Conservation (phyloP, 2,329 filamentous ascomycete genomes). For the Calonectria crousiana region DNA sequence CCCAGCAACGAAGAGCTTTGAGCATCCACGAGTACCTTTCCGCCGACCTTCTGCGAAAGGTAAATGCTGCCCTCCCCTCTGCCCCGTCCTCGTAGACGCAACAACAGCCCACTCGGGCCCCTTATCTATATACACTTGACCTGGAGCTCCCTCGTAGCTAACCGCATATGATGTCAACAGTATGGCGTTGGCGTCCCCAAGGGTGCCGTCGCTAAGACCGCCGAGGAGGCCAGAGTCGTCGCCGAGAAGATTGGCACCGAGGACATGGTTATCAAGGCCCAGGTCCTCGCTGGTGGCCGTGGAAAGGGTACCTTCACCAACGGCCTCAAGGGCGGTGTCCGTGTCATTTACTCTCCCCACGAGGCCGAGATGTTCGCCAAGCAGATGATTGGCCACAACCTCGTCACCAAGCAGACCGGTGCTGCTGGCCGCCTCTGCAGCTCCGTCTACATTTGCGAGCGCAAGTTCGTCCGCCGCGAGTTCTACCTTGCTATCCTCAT, state of each 20-base stretch:
- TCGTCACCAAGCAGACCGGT: slow-evolving; percentile 99
- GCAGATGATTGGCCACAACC: slow-evolving; percentile 99
- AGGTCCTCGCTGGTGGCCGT: slow-evolving; percentile 96
- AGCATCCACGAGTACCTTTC: slow-evolving; percentile 99
- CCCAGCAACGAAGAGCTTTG: slow-evolving; percentile 87
- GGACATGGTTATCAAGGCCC: slow-evolving; percentile 99
- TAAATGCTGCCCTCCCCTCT: slow-evolving; percentile 50
- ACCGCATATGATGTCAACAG: slow-evolving; percentile 59
- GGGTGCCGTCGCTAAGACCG: slow-evolving; percentile 85
- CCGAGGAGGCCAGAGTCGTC: slow-evolving; percentile 90
- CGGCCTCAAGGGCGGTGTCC: slow-evolving; percentile 97
- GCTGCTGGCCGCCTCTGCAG: slow-evolving; percentile 94
- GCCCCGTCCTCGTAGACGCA: slow-evolving; percentile 15
- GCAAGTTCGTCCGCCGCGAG: slow-evolving; percentile 98
- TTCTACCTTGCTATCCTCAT: slow-evolving; percentile 99
- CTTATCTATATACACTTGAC: slow-evolving; percentile 23
- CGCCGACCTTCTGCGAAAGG: slow-evolving; percentile 86
- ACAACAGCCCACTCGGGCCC: slow-evolving; percentile 12
- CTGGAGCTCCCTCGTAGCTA: slow-evolving; percentile 30
- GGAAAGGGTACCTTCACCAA: slow-evolving; percentile 99
- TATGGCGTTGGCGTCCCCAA: slow-evolving; percentile 96
- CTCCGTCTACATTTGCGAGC: slow-evolving; percentile 98
- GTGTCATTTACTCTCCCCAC: slow-evolving; percentile 98
- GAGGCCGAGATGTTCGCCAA: slow-evolving; percentile 97
- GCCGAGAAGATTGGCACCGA: slow-evolving; percentile 92